Percentiles rank a stretch among this genome's conserved stretches.
phyloP scores from a whole-genome alignment of 192 early-diverging fungal species.

The Paraglomus occultum region DNA sequence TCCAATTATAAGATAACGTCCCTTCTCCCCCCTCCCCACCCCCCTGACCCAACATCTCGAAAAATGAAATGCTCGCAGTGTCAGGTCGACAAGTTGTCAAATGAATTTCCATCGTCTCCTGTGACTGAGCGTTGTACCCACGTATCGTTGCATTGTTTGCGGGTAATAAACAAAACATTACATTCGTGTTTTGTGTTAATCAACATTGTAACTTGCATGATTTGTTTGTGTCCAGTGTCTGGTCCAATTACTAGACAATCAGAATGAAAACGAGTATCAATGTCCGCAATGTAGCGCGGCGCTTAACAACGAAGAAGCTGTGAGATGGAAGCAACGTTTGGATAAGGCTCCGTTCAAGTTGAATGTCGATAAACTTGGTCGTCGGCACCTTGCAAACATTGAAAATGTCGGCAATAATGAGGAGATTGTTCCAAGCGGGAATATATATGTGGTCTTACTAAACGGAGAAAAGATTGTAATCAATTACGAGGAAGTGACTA shows the following conservation, averaged over 20 bases:
- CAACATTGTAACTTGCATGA: too few relatives aligned
- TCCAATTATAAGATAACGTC: too few relatives aligned
- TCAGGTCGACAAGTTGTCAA: conserved; percentile 22
- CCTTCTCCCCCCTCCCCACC: too few relatives aligned
- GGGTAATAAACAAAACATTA: conserved; percentile 27
- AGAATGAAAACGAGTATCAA: neutral
- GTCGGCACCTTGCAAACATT: neutral
- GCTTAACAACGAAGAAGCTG: neutral
- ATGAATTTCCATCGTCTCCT: conserved; percentile 20
- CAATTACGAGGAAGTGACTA: neutral
- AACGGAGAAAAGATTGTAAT: conserved; percentile 19
- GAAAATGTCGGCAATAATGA: neutral
- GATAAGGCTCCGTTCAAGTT: conserved; percentile 28
- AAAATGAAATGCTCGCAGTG: conserved; percentile 5
- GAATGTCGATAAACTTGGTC: conserved; percentile 1
- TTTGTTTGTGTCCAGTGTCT: conserved; percentile 9
- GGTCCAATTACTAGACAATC: neutral
- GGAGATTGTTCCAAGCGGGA: conserved; percentile 18
- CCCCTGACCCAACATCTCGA: too few relatives aligned
- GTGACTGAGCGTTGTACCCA: conserved; percentile 21
- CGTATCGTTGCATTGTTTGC: conserved; percentile 16
- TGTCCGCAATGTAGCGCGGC: conserved; percentile 12
- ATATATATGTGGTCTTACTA: conserved; percentile 19
- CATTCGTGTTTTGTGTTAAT: too few relatives aligned
- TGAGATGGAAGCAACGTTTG: neutral